Evolutionary conservation across 2,329 filamentous ascomycete genomes (phyloP).

Genomic region (Fusarium lateritium): DNA sequence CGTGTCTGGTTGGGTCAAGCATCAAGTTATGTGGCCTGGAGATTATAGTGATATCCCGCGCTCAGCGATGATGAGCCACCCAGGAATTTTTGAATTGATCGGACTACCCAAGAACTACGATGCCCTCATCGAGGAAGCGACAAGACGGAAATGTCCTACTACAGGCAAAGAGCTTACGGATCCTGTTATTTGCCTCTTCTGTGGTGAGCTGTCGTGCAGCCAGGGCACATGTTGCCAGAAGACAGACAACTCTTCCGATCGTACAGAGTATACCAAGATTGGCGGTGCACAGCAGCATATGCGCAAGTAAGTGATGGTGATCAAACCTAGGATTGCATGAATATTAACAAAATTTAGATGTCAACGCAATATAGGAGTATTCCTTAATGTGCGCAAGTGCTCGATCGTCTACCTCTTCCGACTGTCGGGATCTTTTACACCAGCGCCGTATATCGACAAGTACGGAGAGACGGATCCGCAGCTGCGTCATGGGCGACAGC

Average conservation of each 20-base stretch:
- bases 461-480: conserved; percentile 97
- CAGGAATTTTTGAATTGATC: conserved; percentile 93
- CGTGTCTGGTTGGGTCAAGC: conserved; percentile 80
- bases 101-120: conserved; percentile 94
- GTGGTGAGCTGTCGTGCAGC: conserved; percentile 95
- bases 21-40: conserved; percentile 65
- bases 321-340: background rate
- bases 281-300: conserved; percentile 95
- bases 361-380: conserved; percentile 90
- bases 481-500: conserved; percentile 85
- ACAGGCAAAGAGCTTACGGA: conserved; percentile 94
- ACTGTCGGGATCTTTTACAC: conserved; percentile 84
- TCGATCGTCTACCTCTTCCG: conserved; percentile 90
- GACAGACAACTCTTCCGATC: conserved; percentile 63
- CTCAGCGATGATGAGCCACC: conserved; percentile 77
- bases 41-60: conserved; percentile 50
- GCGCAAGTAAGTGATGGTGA: conserved; percentile 73
- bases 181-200: conserved; percentile 93
- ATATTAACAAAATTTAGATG: conserved; percentile 72
- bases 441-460: conserved; percentile 93
- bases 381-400: conserved; percentile 97
- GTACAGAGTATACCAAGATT: conserved; percentile 65
- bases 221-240: conserved; percentile 93
- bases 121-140: conserved; percentile 91
- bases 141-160: conserved; percentile 85